Evolutionary conservation across 2,329 filamentous ascomycete species (phyloP).

Genomic region (Balansia obtecta): DNA sequence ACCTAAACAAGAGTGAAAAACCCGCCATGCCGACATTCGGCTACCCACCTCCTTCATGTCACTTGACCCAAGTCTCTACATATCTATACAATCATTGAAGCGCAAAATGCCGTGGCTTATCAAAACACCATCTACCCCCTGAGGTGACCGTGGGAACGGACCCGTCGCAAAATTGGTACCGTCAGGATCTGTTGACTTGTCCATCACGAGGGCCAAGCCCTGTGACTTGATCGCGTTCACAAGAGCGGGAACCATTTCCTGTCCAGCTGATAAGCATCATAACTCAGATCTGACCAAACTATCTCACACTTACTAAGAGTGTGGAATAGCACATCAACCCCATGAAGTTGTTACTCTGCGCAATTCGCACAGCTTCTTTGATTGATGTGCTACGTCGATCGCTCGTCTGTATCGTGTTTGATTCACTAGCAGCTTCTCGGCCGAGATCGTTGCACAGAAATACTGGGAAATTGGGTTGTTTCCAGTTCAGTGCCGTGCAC

Average conservation of each 20-base stretch:
- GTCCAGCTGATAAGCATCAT: background rate
- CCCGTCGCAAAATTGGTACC: constrained; percentile 29
- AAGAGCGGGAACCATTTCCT: constrained; percentile 89
- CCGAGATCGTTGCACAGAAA: constrained; percentile 91
- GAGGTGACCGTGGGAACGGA: constrained; percentile 50
- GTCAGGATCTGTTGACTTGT: constrained; percentile 55
- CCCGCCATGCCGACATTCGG: background rate
- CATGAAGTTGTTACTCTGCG: constrained; percentile 97
- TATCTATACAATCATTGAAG: constrained; percentile 86
- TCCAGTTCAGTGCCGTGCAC: constrained; percentile 95
- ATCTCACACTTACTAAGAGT: constrained; percentile 54
- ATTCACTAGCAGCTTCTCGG: constrained; percentile 35
- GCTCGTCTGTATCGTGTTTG: constrained; percentile 34
- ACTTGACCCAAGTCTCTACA: constrained; percentile 24
- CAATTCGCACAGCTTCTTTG: constrained; percentile 88
- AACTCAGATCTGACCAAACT: background rate
- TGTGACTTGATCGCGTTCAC: constrained; percentile 91
- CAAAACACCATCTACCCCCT: constrained; percentile 79
- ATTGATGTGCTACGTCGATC: constrained; percentile 71
- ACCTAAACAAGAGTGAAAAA: background rate
- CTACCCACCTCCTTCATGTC: background rate
- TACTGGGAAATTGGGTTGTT: constrained; percentile 95
- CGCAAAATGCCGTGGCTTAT: constrained; percentile 76
- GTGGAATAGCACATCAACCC: constrained; percentile 82
- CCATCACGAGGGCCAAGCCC: constrained; percentile 81